Conservation (phyloP, 768 basidiomycete genomes). For the Neoboletus subvelutipes region DNA sequence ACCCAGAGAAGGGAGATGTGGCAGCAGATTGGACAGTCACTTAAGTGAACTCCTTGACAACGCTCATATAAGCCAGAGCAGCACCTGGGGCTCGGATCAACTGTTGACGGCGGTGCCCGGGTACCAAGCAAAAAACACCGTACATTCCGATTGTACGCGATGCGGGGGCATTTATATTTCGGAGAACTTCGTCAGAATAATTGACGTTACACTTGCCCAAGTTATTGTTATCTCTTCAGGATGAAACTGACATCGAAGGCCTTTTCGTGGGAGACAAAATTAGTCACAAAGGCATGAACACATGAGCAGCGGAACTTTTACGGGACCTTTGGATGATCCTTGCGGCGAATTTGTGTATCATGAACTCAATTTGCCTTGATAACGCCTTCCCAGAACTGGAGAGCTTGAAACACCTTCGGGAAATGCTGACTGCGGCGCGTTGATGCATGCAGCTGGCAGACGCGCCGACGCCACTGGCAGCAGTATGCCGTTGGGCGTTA, state of each 20-base stretch:
- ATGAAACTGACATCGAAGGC: constrained; percentile 1
- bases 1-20: background rate
- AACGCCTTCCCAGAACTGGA: no score
- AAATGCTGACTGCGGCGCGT: no score
- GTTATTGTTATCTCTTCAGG: background rate
- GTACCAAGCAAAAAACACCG: background rate
- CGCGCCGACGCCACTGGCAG: no score
- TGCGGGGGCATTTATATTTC: background rate
- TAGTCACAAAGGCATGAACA: background rate
- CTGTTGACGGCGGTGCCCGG: background rate
- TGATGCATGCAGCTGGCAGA: no score
- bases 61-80: constrained; percentile 10
- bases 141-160: background rate
- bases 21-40: background rate
- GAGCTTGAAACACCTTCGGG: no score
- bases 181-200: constrained; percentile 6
- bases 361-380: no score
- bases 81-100: background rate
- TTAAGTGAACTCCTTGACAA: background rate
- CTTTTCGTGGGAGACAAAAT: background rate
- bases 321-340: background rate
- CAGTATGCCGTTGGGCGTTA: no score
- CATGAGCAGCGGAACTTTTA: constrained; percentile 1
- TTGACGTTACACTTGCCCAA: background rate
- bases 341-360: no score